These are phyloP conservation scores for Fraxinus quadrangulata DNA, from an alignment of 257 asterid species.

Conservation along the genomic window DNA sequence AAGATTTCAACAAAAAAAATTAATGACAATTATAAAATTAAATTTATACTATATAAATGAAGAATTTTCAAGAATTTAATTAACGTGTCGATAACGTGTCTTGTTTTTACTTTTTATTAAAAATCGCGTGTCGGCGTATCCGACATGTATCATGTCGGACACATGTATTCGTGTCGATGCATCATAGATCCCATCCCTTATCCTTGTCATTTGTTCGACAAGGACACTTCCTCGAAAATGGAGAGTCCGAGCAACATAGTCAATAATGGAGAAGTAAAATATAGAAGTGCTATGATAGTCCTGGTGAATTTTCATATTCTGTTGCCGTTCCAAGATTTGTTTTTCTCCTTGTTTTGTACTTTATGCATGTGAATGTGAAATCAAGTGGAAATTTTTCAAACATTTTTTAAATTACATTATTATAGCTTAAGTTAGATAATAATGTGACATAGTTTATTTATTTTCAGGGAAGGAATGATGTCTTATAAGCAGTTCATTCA, in stretches of 20 bases:
- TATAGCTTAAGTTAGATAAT: conserved; percentile 6
- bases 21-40: too few relatives aligned
- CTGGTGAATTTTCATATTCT: background rate
- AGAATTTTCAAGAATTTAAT: too few relatives aligned
- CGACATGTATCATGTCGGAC: too few relatives aligned
- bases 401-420: background rate
- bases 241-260: background rate
- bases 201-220: background rate
- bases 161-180: too few relatives aligned
- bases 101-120: too few relatives aligned
- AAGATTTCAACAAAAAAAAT: too few relatives aligned
- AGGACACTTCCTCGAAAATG: background rate
- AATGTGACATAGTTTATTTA: conserved; percentile 18
- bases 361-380: conserved; percentile 15
- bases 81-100: too few relatives aligned
- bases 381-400: background rate
- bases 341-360: background rate
- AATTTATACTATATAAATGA: too few relatives aligned
- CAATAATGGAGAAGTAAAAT: background rate
- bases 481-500: conserved; percentile 99
- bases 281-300: background rate
- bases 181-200: background rate
- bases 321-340: background rate
- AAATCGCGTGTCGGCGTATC: too few relatives aligned
- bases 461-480: conserved; percentile 94